Base-by-base conservation (phyloP, 2,329 filamentous ascomycete genomes). In the Alternaria metachromatica region DNA sequence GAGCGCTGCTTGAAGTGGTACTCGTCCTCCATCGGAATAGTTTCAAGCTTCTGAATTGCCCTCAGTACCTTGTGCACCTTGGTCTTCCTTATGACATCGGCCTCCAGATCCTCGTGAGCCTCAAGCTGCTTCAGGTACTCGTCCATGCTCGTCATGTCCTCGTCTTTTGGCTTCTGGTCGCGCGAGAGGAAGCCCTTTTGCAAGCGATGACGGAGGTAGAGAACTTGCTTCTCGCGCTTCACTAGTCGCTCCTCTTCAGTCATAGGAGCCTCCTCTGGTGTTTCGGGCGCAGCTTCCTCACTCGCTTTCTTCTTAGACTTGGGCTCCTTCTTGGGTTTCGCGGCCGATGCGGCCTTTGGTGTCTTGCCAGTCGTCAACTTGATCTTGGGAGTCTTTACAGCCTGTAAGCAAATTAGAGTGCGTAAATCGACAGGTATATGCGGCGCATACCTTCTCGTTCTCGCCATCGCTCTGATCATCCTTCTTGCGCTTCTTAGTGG, bases 51-150 rank as follows among this genome's bases (percentile, higher is more conserved):
- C 74, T 97, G 84, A 70, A 99, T 96, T 5, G 91, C 94, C 84
- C 96, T 97, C 61, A 99, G 87, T 11, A 99, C 95, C 84, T 99
- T 99, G 88, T 98, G 95, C 81, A 99, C 97, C 86, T 98, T 99
- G 66, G 96, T 99, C 13, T 84, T 85, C 67, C 92, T 89, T 74
- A 98, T 97, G 72, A 97, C 96, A 69, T 89, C 89, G 28, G 92
- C 93, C 78, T 98, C 95, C 5, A 98, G 87, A 68, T 97, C 92
- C 2, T 88, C 79, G 85, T 89, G 90, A 8, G 85, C 87, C 82
- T 99, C 96, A 6, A 99, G 87, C 80, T 96, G 93, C 28, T 86
- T 87, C 61, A 96, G 85, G 74, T 90, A 93, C 18, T 92, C 90
- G 5, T 90, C 90, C 90, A 96, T 94, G 51, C 84, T 82, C 66